phyloP scores from a whole-genome alignment of 1,284 basidiomycete species.

The Ceratorhiza oryzae-sativae region DNA sequence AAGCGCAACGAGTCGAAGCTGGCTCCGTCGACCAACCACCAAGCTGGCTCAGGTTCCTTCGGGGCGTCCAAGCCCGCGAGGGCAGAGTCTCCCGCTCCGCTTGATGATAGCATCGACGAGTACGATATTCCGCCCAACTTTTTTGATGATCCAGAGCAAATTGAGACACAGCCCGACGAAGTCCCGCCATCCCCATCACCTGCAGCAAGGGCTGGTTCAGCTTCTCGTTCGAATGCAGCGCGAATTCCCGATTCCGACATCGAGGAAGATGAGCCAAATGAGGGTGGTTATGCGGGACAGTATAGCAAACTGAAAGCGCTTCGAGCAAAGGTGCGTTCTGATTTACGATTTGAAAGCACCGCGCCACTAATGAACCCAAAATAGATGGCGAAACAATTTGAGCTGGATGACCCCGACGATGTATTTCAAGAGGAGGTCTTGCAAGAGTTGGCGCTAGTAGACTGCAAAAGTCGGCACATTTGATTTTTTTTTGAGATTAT shows the following conservation, averaged over 20 bases:
- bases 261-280: not conserved
- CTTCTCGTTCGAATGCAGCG: not conserved
- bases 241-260: slow-evolving; percentile 7
- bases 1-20: slow-evolving; percentile 10
- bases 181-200: not conserved
- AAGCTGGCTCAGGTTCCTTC: not conserved
- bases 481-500: not conserved
- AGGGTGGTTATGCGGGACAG: not conserved
- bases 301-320: slow-evolving; percentile 18
- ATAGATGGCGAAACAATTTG: slow-evolving; percentile 16
- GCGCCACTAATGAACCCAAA: not conserved
- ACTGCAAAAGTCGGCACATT: slow-evolving; percentile 10
- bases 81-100: not conserved
- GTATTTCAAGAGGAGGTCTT: slow-evolving; percentile 34
- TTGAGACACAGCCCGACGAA: slow-evolving; percentile 27
- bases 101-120: not conserved
- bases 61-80: not conserved
- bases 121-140: slow-evolving; percentile 2
- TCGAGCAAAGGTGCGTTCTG: slow-evolving; percentile 2
- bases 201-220: not conserved
- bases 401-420: slow-evolving; percentile 15
- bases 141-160: slow-evolving; percentile 31
- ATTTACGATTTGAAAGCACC: not conserved
- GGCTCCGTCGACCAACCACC: slow-evolving; percentile 12
- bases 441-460: slow-evolving; percentile 27